Base-by-base conservation (phyloP, 129 eudicot genomes). In the Cynara cardunculus region DNA sequence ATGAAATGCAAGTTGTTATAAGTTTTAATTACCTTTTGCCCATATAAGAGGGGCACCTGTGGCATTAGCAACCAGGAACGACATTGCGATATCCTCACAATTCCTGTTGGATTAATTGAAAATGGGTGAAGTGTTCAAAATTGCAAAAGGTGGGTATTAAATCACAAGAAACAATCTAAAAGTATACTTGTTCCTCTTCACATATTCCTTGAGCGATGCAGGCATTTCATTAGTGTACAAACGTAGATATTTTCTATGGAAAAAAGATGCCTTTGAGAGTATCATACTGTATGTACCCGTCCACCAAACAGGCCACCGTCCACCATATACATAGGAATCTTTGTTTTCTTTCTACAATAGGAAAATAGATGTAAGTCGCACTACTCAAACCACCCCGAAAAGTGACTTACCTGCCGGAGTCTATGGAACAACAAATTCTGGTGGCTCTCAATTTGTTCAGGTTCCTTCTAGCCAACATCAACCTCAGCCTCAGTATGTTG, bases 251-350 rank as follows among this genome's bases (percentile, higher is more conserved):
- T 90, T 93, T 69, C 78, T 76, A 70, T 93, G 97, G 79, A 93
- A 93, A 69, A 93, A 93, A 5, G 97, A 91, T 62, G 97, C 97
- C 87, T 93, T 93, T 0, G 93, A 90, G 46, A 93, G 97, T 65
- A 93, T 89, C 93, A 90, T 93, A 78, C 96, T 93, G 77, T 93
- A 93, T 70, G 92, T 86, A 44, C 96, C 96, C 24, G 86, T 93
- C 93, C 96, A 89, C 97, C 97, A 93, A 70, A 90, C 96, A 65
- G 96, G 89, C 96, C 96, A 93, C 97, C 96, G 89, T 69, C 97
- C 97, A 37, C 93, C 92, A 77, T 93, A 93, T 9, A 73, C 49
- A 24, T 84, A 93, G 19, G 83, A 66, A 65, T 84, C 76, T 67
- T 32, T 59, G 25, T 85, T 75, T 30, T 80, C 91, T 78, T 88